Evolutionary conservation across 306 rosid genomes (phyloP).

Genomic region (Senna tora): DNA sequence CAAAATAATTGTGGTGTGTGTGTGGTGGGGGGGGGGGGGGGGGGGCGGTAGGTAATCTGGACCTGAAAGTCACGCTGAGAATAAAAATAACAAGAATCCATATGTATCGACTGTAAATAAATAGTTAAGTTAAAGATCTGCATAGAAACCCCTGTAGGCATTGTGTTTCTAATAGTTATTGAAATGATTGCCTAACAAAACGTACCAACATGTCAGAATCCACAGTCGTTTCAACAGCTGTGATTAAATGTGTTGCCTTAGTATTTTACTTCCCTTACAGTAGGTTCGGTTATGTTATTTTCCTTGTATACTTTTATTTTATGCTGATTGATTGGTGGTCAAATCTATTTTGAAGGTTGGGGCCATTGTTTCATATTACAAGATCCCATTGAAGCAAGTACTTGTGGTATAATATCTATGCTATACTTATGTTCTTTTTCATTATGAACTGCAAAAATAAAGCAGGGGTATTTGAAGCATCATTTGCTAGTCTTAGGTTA

Average conservation of each 20-base stretch:
- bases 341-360: constrained; percentile 72
- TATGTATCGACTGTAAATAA: not conserved
- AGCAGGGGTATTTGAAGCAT: constrained; percentile 12
- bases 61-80: constrained; percentile 12
- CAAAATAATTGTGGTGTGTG: constrained; percentile 1
- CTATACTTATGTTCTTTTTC: constrained; percentile 14
- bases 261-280: not conserved
- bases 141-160: not conserved
- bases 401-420: constrained; percentile 70
- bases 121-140: not conserved
- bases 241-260: constrained; percentile 1
- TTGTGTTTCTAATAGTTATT: not conserved
- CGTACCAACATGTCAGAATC: not conserved
- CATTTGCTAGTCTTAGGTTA: constrained; percentile 29
- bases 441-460: constrained; percentile 21
- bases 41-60: not conserved
- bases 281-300: constrained; percentile 9
- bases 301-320: constrained; percentile 26
- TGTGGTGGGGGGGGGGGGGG: not conserved
- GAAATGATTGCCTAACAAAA: constrained; percentile 8
- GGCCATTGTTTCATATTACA: constrained; percentile 84
- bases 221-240: not conserved
- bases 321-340: constrained; percentile 40
- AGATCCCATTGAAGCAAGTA: constrained; percentile 89
- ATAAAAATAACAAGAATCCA: constrained; percentile 20